Conservation (phyloP, 257 asterid species). For the Solanum sejunctum region DNA sequence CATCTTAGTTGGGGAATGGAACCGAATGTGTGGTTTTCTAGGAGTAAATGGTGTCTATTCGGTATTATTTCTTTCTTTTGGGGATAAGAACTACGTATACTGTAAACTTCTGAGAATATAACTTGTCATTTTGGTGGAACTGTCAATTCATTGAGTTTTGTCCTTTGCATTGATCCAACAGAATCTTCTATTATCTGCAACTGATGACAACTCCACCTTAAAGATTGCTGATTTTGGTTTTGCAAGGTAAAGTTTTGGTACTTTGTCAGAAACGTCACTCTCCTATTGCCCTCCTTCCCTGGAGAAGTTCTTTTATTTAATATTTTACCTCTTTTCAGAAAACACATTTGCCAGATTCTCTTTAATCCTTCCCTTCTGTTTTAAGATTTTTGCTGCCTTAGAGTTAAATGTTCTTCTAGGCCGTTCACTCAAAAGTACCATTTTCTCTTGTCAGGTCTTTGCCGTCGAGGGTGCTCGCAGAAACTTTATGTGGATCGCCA, state of each 20-base stretch:
- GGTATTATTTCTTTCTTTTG: not conserved
- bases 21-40: not conserved
- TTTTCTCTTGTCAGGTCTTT: slow-evolving; percentile 45
- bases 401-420: not conserved
- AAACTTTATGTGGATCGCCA: slow-evolving; percentile 89
- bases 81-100: not conserved
- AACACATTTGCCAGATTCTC: not conserved
- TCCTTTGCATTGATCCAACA: slow-evolving; percentile 4
- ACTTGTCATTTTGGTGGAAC: not conserved
- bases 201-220: slow-evolving; percentile 27
- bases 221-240: slow-evolving; percentile 52
- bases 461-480: slow-evolving; percentile 67
- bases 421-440: not conserved
- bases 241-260: slow-evolving; percentile 56
- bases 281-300: not conserved
- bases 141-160: not conserved
- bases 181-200: slow-evolving; percentile 34
- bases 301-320: not conserved
- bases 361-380: not conserved
- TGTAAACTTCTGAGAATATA: not conserved
- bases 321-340: not conserved
- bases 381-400: not conserved
- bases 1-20: not conserved
- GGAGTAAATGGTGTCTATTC: not conserved
- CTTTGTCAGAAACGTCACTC: not conserved